Base-by-base conservation (phyloP, 805 yeast genomes). In the Yueomyces sinensis region DNA sequence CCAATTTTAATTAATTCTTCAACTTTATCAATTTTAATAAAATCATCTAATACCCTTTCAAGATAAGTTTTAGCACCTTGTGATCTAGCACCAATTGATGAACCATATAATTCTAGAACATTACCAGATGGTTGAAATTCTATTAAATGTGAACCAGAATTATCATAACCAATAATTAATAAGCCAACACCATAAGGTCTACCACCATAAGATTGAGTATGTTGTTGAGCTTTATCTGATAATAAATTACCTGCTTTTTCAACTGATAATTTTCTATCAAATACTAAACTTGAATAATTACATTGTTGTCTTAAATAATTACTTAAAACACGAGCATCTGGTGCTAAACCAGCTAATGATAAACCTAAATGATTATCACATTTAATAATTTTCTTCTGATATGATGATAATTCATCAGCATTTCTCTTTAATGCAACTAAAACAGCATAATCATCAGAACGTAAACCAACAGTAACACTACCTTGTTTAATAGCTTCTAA, bases 111-210 rank as follows among this genome's bases (percentile, higher is more conserved):
- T 59, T 91, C 97, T 49, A 86, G 66, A 17, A 81, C 91, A 18
- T 89, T 77, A 2, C 99, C 99, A 7, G 94, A 79, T 14, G 99
- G 98, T 55, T 82, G 89, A 61, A 91, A 91, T 64, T 91, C 99
- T 58, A 74, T 77, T 42, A 91, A 62, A 59, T 91, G 98, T 7
- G 97, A 81, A 13, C 98, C 98, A 22, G 84, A 72, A 54, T 82
- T 94, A 56, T 91, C 99, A 56, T 74, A 71, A 15, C 99, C 99
- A 13, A 82, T 77, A 32, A 91, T 72, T 39, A 91, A 64, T 43
- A 91, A 66, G 3, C 99, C 99, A 17, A 91, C 98, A 44, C 99
- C 99, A 54, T 91, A 91, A 9, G 99, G 99, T 59, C 99, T 77
- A 9, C 89, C 80, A 6, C 97, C 97, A 50, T 91, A 86, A 40